Base-by-base conservation (phyloP, 1,139 yeast species). In the Taphrina pruni region DNA sequence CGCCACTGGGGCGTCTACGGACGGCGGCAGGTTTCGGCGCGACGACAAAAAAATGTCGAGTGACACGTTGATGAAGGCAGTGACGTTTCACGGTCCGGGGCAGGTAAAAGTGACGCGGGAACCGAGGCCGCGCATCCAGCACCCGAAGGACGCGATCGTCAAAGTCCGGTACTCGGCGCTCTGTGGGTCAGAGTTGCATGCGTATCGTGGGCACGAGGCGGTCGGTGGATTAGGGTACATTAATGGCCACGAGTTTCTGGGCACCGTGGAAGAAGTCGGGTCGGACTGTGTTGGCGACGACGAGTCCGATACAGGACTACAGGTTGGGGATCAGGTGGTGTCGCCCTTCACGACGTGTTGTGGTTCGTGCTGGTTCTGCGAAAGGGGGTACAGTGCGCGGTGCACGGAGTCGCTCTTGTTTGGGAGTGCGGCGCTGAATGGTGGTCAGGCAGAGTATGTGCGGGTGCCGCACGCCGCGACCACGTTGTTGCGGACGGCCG, bases 391-490 rank as follows among this genome's bases (percentile, higher is more conserved):
- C 70, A 80, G 86, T 2, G 86, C 87, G 4, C 84, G 84, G 67
- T 86, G 88, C 73, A 80, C 79, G 39, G 74, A 78, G 41, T 83
- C 87, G 60, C 83, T 82, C 72, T 84, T 86, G 1, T 86, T 86
- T 76, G 88, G 88, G 2, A 83, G 85, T 69, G 76, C 80, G 0
- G 84, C 84, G 0, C 79, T 85, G 60, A 84, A 85, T 70, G 88
- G 88, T 0, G 87, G 85, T 1, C 88, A 86, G 74, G 88, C 88
- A 0, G 87, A 86, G 73, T 86, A 81, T 72, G 86, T 86, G 14
- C 76, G 86, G 17, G 82, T 87, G 17, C 90, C 90, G 0, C 80
- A 78, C 71, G 89, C 89, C 4, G 83, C 81, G 58, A 32, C 54
- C 8, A 58, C 62, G 14, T 21, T 58, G 26, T 6, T 58, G 11